Base-by-base conservation (phyloP, 2,329 filamentous ascomycete species). In the Cytospora paraplurivora region DNA sequence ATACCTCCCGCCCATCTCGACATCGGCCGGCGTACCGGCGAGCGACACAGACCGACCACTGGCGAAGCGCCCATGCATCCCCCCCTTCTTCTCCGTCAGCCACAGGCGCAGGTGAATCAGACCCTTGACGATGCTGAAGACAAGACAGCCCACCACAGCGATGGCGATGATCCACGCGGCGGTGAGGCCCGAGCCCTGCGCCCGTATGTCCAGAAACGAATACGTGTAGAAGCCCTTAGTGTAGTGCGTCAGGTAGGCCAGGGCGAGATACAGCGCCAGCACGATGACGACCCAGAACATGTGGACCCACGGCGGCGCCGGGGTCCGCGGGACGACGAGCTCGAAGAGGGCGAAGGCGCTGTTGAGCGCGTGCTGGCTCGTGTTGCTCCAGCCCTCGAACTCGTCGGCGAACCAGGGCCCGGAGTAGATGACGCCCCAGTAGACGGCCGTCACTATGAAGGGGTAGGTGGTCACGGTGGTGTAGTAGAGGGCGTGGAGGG, bases 201-300 rank as follows among this genome's bases (percentile, higher is more conserved):
- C 71, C 17, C 56, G 62, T 1, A 86, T 81, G 72, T 96, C 82
- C n/a, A 96, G 82, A 76, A 96, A 96, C 63, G 71, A 73, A 77
- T 96, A 96, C 0, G 89, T 83, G 74, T 93, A 96, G 73, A 89
- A 91, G 3, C 85, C 85, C 73, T 92, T 81, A 0, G 87, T 88
- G 5, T 85, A 85, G 66, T 84, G 76, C 0, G 90, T 93, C 27
- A 95, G 69, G 74, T 91, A 96, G 1, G 91, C 91, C 17, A 96
- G 77, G 0, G 79, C 84, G 12, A 93, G 81, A 73, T 96, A 96
- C 4, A 88, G 76, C 0, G 85, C 85, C 50, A 96, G 81, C 7
- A 95, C 74, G n/a, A 92, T 62, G 67, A 93, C 76, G 15, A 93
- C 78, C 72, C 85, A 88, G 15, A 85, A 74, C n/a, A 92, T 74